Percentiles rank a stretch among this genome's conserved stretches.
These are phyloP conservation scores for Solanum boliviense DNA, from an alignment of 257 asterid species.

Conservation along the genomic window DNA sequence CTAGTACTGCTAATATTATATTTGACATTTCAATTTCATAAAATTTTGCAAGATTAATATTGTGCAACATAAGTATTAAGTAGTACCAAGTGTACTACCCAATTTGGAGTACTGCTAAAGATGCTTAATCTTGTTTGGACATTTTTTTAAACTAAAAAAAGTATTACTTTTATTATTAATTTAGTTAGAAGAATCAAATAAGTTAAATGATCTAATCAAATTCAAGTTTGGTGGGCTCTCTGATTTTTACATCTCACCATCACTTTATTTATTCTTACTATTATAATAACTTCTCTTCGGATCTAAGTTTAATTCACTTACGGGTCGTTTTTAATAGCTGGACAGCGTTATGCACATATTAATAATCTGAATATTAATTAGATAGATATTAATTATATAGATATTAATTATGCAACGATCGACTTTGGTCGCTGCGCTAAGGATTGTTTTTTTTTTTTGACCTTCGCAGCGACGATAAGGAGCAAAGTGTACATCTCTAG, in stretches of 20 bases:
- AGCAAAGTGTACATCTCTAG: background rate
- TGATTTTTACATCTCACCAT: background rate
- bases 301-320: background rate
- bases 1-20: background rate
- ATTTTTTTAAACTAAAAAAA: background rate
- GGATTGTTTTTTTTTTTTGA: no score
- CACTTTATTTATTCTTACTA: background rate
- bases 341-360: no score
- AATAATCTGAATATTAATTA: no score
- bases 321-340: fast-evolving
- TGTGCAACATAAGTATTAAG: background rate
- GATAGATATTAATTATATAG: no score
- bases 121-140: background rate
- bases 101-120: background rate
- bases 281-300: background rate
- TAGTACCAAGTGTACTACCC: background rate
- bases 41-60: background rate
- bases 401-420: no score
- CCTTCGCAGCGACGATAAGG: background rate
- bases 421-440: no score
- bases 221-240: background rate
- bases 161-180: background rate
- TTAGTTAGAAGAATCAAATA: background rate
- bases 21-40: background rate
- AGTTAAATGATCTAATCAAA: background rate